Base-by-base conservation (phyloP, 495 filamentous ascomycete genomes). In the Melanomma pulvis-pyrius region DNA sequence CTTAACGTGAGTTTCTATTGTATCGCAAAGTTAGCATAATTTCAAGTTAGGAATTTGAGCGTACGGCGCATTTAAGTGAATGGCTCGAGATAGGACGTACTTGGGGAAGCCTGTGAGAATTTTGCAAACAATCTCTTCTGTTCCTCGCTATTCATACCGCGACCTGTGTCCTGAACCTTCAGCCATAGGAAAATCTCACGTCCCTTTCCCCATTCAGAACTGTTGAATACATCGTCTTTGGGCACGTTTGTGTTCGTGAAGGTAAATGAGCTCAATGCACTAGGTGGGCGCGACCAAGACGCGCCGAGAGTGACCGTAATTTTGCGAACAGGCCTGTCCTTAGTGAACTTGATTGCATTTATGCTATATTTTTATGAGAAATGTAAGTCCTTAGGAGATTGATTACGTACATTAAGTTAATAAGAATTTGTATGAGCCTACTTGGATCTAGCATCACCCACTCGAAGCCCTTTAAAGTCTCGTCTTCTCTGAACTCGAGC, bases 301-400 rank as follows among this genome's bases (percentile, higher is more conserved):
- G 39, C 64, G 21, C 54, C 56, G 9, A 68, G 36, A 46, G 58
- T 61, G 19, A 68, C 52, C 5, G 58, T 61, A 25, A 68, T 56
- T 30, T 21, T 61, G 15, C 55, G 41, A 7, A 24, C 36, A 13
- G 25, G 21, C 6, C 30, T 4, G 15, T 32, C 54, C 53, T 59
- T 50, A 2, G 63, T 66, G 44, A 66, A 66, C 29, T 66, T 66
- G 44, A 66, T 59, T 1, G 63, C 63, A 26, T 66, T 66, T 2
- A 46, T 62, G 17, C 59, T 62, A 19, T 15, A 7, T 17, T 5
- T 28, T 2, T 28, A 49, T 30, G 13, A 62, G 48, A 29, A 39
- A 17, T 13, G 13, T 8, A 4, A 46, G 5, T 34, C 7, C 19
- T 2, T 49, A 19, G 29, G 19, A 25, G 7, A 54, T 25, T 17